phyloP scores from a whole-genome alignment of 371 early-diverging fungal species.

The Mycotypha africana region DNA sequence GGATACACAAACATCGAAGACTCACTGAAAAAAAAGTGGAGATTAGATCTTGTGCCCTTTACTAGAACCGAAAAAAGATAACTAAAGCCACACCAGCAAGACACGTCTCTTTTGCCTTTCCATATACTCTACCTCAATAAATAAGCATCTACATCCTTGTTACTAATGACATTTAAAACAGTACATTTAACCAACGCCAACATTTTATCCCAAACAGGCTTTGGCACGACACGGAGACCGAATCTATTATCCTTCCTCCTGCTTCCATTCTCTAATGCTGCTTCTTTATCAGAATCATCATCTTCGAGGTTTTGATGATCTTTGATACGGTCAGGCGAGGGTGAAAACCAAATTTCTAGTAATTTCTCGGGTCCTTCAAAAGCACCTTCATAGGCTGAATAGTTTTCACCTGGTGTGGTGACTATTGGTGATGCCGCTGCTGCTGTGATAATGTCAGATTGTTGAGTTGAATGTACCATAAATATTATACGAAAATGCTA shows the following conservation, averaged over 20 bases:
- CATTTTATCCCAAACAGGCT: slow-evolving; percentile 84
- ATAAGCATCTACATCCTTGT: slow-evolving; percentile 82
- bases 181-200: slow-evolving; percentile 88
- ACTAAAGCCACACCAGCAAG: too few species aligned
- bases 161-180: slow-evolving; percentile 77
- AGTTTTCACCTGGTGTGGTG: slow-evolving; percentile 28
- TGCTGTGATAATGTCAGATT: slow-evolving; percentile 2
- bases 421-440: slow-evolving; percentile 3
- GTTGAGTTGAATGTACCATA: slow-evolving; percentile 4
- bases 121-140: slow-evolving; percentile 82
- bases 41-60: background rate
- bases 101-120: too few species aligned
- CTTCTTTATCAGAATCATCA: slow-evolving; percentile 25
- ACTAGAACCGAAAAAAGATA: slow-evolving; percentile 13
- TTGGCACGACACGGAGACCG: slow-evolving; percentile 76
- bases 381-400: slow-evolving; percentile 42
- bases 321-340: slow-evolving; percentile 31
- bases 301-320: slow-evolving; percentile 22
- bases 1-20: slow-evolving; percentile 96
- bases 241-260: slow-evolving; percentile 7
- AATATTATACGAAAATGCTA: background rate
- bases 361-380: slow-evolving; percentile 96
- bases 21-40: slow-evolving; percentile 53
- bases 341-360: slow-evolving; percentile 91
- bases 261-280: background rate